Conservation (phyloP, 805 yeast genomes). For the Sugiyamaella valdiviana region DNA sequence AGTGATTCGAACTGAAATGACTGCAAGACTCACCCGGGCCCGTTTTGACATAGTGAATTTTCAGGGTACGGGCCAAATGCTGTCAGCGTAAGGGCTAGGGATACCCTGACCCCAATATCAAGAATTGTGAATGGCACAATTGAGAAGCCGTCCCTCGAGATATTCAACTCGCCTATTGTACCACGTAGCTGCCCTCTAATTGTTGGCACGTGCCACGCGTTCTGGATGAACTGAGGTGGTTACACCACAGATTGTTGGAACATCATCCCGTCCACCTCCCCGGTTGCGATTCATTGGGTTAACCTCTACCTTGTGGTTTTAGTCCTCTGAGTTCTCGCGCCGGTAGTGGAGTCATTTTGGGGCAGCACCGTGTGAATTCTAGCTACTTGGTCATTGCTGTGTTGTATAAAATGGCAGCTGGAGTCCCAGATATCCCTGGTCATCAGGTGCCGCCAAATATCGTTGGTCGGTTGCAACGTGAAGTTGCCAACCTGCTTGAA, state of each 20-base stretch:
- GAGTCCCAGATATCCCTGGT: conserved; percentile 84
- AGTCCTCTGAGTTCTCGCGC: neutral
- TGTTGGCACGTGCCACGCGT: neutral
- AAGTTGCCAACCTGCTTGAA: conserved; percentile 58
- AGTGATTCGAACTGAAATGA: too few species aligned
- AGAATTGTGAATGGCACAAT: neutral
- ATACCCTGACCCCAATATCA: neutral
- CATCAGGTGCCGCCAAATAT: conserved; percentile 66
- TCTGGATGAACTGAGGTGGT: neutral
- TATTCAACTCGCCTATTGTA: neutral
- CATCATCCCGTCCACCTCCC: too few species aligned
- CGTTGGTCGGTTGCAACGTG: conserved; percentile 56
- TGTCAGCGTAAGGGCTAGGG: neutral
- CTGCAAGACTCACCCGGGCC: too few species aligned
- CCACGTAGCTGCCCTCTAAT: neutral
- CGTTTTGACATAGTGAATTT: too few species aligned
- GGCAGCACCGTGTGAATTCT: too few species aligned
- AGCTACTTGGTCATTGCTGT: too few species aligned
- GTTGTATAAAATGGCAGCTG: conserved; percentile 6
- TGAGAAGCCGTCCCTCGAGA: too few species aligned
- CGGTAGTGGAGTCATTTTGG: too few species aligned
- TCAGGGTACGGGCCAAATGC: too few species aligned
- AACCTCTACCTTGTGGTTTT: neutral
- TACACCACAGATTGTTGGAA: neutral
- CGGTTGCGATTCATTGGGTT: neutral